These are phyloP conservation scores for Ministeria vibrans DNA, from an alignment of 78 protist species.

Conservation along the genomic window DNA sequence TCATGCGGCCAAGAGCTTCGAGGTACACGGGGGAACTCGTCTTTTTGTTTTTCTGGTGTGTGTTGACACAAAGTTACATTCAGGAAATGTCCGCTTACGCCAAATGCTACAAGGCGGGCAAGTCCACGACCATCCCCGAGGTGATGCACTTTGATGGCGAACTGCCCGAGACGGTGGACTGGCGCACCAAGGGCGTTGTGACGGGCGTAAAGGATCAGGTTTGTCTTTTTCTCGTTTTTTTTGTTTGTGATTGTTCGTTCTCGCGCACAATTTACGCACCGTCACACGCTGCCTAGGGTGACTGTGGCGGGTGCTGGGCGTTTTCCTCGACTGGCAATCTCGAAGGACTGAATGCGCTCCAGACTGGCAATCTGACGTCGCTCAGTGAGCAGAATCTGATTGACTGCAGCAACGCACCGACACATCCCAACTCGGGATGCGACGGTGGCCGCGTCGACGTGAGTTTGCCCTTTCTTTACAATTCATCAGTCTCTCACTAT, in stretches of 20 bases:
- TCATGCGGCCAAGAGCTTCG: no score
- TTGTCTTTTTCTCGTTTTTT: no score
- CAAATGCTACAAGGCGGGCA: no score
- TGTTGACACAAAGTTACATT: no score
- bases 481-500: neutral
- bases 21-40: no score
- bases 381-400: conserved; percentile 29
- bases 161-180: conserved; percentile 22
- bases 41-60: no score
- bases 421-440: neutral
- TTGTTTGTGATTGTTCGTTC: no score
- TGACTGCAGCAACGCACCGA: neutral
- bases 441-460: neutral
- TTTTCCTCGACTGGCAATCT: conserved; percentile 19
- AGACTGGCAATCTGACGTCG: conserved; percentile 17
- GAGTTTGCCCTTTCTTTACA: neutral
- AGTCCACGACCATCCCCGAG: no score
- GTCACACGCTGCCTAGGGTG: neutral
- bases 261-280: conserved; percentile 45
- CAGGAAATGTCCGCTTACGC: no score
- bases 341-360: conserved; percentile 17
- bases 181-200: conserved; percentile 37
- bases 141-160: no score
- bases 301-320: conserved; percentile 18
- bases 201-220: conserved; percentile 59